A percentile compares a stretch with the other conserved stretches of the same genome.
Conservation (phyloP, 345 rosid species). For the Diplotaxis tenuifolia region DNA sequence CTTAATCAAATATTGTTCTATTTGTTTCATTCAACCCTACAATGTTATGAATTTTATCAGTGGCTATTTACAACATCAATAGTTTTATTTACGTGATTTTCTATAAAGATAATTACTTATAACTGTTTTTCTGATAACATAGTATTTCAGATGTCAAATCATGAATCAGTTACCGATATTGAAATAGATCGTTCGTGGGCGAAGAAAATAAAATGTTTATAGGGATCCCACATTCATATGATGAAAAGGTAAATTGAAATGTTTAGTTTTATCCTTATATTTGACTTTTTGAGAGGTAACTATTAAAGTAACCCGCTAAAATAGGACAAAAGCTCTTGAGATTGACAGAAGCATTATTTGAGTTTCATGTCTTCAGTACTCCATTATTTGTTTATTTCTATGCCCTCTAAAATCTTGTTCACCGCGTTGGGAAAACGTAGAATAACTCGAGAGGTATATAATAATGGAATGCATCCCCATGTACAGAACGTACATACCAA, state of each 20-base stretch:
- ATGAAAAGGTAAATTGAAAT: constrained; percentile 1
- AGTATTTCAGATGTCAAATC: not conserved
- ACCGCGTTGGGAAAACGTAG: not conserved
- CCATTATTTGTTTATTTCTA: constrained; percentile 12
- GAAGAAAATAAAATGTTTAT: constrained; percentile 10
- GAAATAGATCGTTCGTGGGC: constrained; percentile 7
- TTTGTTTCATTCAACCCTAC: not conserved
- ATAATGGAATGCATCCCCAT: constrained; percentile 23
- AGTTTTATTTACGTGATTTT: not conserved
- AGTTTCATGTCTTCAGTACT: constrained; percentile 20
- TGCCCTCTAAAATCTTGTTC: not conserved
- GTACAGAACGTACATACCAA: not conserved
- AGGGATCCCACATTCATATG: not conserved
- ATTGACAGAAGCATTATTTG: constrained; percentile 21
- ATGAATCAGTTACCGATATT: not conserved
- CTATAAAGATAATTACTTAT: not conserved
- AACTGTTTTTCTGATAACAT: not conserved
- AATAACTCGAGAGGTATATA: not conserved
- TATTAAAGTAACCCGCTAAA: constrained; percentile 19
- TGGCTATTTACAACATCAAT: not conserved
- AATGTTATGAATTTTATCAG: not conserved
- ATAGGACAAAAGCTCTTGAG: constrained; percentile 14
- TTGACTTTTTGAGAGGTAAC: constrained; percentile 23
- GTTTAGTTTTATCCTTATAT: constrained; percentile 23
- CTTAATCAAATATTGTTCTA: not conserved